Evolutionary conservation across 164 flowering plant species (phyloP), one percentile per base, ranked within the genome.

Genomic region (Saururus chinensis): DNA sequence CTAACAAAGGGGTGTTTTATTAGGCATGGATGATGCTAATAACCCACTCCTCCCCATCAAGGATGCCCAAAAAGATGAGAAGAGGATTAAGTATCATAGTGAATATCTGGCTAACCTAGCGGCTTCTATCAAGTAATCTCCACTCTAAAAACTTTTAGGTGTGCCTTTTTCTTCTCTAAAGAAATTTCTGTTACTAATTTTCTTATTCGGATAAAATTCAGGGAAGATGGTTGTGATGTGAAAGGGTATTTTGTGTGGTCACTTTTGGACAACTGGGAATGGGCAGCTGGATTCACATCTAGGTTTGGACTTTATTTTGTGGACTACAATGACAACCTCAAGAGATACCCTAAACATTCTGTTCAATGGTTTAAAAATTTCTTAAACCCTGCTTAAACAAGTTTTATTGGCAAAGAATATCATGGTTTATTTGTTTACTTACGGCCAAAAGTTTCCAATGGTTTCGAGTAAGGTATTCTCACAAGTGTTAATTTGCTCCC

Each of bases 21-120:
- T 51, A 92, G 98, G 98, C 21, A 89, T 93, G 97, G 98, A 93
- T 74, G 98, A 93, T 69, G 56, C 82, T 59, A 93, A 90, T 62
- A 72, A 53, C 70, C 66, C 67, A 42, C 70, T 92, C n/a, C 76
- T 37, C 25, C 57, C 95, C 21, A 19, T 74, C 7, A 74, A 82
- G 66, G 74, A 84, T 61, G 95, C 92, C 59, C 76, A 88, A 10
- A 89, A 89, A 70, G 98, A 93, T 70, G 76, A 76, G 64, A 89
- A 93, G 66, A 84, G 98, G 74, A 86, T 90, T 80, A 80, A 69
- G 72, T 93, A 89, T 66, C 90, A 86, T 70, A 73, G 83, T 60
- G 97, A 78, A 70, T 90, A 93, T 56, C 82, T 93, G 22, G 19
- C 83, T 23, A 88, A 71, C 76, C 70, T 93, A 70, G 70, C 77